Evolutionary conservation across 2,329 filamentous ascomycete genomes (phyloP).

Genomic region (Arthroderma sp.): DNA sequence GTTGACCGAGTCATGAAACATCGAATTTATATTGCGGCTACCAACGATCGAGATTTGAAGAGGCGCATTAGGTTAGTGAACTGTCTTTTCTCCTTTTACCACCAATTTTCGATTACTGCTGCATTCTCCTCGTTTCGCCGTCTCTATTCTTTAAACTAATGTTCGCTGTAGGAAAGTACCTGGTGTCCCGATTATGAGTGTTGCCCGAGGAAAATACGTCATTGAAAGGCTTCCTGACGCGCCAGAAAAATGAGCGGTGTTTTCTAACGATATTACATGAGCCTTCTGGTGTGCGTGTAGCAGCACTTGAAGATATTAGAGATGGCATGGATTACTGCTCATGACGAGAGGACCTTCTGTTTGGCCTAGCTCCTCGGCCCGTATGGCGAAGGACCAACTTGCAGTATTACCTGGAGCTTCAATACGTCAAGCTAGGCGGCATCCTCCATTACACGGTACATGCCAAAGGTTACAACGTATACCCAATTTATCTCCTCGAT

Average conservation of each 20-base stretch:
- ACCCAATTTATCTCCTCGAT: too few relatives aligned
- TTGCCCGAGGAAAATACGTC: conserved; percentile 80
- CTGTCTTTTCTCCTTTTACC: neutral
- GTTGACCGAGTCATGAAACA: conserved; percentile 60
- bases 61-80: conserved; percentile 50
- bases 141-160: neutral
- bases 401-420: too few relatives aligned
- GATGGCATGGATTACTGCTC: too few relatives aligned
- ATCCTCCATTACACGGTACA: too few relatives aligned
- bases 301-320: too few relatives aligned
- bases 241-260: conserved; percentile 42
- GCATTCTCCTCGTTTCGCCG: neutral
- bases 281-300: too few relatives aligned
- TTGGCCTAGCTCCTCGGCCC: too few relatives aligned
- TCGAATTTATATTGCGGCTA: conserved; percentile 67
- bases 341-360: too few relatives aligned
- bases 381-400: too few relatives aligned
- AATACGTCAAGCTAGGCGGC: too few relatives aligned
- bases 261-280: neutral
- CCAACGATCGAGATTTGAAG: conserved; percentile 60
- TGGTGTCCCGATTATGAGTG: conserved; percentile 57
- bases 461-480: too few relatives aligned
- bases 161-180: conserved; percentile 48
- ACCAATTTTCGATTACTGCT: neutral
- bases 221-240: conserved; percentile 85